phyloP scores from a whole-genome alignment of 495 filamentous ascomycete genomes.

The Xylaria castorea region DNA sequence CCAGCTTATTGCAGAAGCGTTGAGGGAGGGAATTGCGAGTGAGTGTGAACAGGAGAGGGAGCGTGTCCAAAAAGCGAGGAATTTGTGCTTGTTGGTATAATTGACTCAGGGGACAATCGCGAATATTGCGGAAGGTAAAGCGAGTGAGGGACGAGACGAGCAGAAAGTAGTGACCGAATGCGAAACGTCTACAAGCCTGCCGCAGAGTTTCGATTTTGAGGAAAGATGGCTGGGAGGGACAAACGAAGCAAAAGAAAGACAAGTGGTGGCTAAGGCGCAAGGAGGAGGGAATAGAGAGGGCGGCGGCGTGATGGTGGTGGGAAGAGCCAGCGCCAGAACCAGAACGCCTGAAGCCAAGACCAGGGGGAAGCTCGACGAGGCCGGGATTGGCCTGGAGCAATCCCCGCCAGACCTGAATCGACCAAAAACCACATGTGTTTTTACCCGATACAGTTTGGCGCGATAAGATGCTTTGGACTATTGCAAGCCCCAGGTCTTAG shows the following conservation, averaged over 20 bases:
- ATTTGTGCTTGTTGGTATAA: not conserved
- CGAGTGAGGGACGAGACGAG: not conserved
- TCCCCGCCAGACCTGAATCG: not conserved
- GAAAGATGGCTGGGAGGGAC: not conserved
- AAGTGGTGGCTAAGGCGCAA: not conserved
- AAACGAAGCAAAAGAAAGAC: constrained; percentile 1
- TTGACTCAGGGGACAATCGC: not conserved
- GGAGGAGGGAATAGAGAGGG: not conserved
- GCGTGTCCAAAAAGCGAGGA: constrained; percentile 5
- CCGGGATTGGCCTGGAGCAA: not conserved
- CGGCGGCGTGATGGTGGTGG: not conserved
- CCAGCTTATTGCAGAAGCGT: not conserved
- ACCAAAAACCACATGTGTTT: not conserved
- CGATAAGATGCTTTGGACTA: not conserved
- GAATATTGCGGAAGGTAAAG: constrained; percentile 1
- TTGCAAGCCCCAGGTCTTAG: not conserved
- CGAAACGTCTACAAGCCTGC: constrained; percentile 22
- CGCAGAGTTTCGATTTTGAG: not conserved
- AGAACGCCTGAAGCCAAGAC: constrained; percentile 1
- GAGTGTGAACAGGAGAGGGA: not conserved
- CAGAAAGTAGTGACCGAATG: constrained; percentile 1
- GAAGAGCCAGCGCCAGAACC: constrained; percentile 4
- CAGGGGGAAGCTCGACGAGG: constrained; percentile 8
- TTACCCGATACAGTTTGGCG: not conserved
- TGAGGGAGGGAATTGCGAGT: not conserved